A percentile compares a stretch with the other conserved stretches of the same genome.
These are phyloP conservation scores for Glutinoglossum americanum DNA, from an alignment of 495 filamentous ascomycete species.

Conservation along the genomic window DNA sequence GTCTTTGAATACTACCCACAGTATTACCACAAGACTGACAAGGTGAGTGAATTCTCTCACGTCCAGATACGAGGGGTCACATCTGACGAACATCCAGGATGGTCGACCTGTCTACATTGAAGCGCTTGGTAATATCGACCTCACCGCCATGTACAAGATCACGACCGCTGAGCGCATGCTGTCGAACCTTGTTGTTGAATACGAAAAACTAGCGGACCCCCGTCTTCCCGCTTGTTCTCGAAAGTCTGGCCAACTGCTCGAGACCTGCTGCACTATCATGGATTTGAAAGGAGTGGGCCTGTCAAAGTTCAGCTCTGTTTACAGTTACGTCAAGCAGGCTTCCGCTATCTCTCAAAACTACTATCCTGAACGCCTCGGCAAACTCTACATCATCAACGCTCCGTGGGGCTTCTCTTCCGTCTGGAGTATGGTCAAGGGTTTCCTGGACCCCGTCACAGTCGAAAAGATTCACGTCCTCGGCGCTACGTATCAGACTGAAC, in stretches of 20 bases:
- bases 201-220: slow-evolving; percentile 86
- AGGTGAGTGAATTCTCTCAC: slow-evolving; percentile 29
- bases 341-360: slow-evolving; percentile 52
- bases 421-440: slow-evolving; percentile 69
- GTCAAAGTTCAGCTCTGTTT: slow-evolving; percentile 50
- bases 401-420: slow-evolving; percentile 78
- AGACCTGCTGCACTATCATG: slow-evolving; percentile 95
- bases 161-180: slow-evolving; percentile 86
- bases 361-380: slow-evolving; percentile 84
- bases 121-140: slow-evolving; percentile 81
- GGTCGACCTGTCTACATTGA: slow-evolving; percentile 95
- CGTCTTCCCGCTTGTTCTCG: slow-evolving; percentile 88
- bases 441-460: slow-evolving; percentile 91
- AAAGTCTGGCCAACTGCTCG: slow-evolving; percentile 70
- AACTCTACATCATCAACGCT: slow-evolving; percentile 90
- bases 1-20: slow-evolving; percentile 91
- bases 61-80: background rate
- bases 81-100: slow-evolving; percentile 35
- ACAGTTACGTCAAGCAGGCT: slow-evolving; percentile 13
- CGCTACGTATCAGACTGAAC: slow-evolving; percentile 54
- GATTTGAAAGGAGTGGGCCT: slow-evolving; percentile 87
- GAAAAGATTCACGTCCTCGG: slow-evolving; percentile 88
- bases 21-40: slow-evolving; percentile 98
- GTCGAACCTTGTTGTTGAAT: slow-evolving; percentile 85
- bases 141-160: slow-evolving; percentile 78